Base-by-base conservation (phyloP, 2,329 filamentous ascomycete species). In the Arthrobotrys iridis region DNA sequence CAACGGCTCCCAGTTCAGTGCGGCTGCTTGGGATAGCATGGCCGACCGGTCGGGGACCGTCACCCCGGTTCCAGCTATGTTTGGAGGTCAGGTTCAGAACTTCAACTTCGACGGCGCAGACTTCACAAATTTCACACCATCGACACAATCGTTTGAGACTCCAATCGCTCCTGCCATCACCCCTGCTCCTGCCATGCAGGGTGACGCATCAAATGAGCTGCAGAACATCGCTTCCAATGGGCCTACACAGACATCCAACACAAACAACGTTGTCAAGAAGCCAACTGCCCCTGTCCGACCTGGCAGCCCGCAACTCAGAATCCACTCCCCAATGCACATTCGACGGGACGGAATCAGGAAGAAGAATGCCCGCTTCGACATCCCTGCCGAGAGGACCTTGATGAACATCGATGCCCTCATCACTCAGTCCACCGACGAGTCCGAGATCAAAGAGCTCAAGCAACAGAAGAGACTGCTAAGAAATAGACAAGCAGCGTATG, bases 361-460 rank as follows among this genome's bases (percentile, higher is more conserved):
- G 89, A 98, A 98, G 90, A 99, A 98, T 81, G 93, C 93, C 78
- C 91, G 94, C 79, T 97, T 98, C 83, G 94, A 98, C 81, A 99
- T 99, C 79, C 95, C 95, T 7, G 89, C 92, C 46, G 95, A 97
- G 84, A 89, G 93, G 77, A 98, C 93, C 80, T 88, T 99, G 79
- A 90, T 88, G 85, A 98, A 96, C 84, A 98, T 99, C 83, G 95
- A 99, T 82, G 87, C 92, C 76, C 87, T 98, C 81, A 98, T 99
- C 83, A 87, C 90, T 62, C 89, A 92, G 83, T 94, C 93, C 35
- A 93, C 88, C 66, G 91, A 96, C 82, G 94, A 98, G 80, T 89
- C 95, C 78, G 91, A 96, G 85, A 91, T 97, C 85, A 98, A 97
- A 86, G 93, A 98, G 84, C 87, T 99, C 80, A 99, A 99, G 88